These are phyloP conservation scores for Mycocalia duriaeana DNA, from an alignment of 1,284 basidiomycete genomes.

Conservation along the genomic window DNA sequence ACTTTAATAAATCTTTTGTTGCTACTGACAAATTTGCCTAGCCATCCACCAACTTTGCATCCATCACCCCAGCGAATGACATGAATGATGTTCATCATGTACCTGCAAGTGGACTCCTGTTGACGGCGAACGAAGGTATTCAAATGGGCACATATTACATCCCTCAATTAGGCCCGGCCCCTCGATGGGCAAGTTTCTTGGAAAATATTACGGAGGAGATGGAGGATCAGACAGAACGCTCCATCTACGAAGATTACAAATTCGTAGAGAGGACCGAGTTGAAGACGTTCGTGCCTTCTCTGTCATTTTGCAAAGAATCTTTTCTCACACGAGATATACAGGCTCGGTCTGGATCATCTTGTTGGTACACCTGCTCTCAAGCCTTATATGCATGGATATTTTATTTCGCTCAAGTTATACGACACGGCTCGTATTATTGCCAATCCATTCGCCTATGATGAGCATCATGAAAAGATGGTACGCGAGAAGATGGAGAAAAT, in stretches of 20 bases:
- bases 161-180: conserved; percentile 93
- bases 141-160: conserved; percentile 91
- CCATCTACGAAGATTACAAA: conserved; percentile 94
- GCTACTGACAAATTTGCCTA: conserved; percentile 24
- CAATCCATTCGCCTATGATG: conserved; percentile 93
- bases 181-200: conserved; percentile 95
- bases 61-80: conserved; percentile 86
- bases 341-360: conserved; percentile 90
- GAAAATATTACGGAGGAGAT: conserved; percentile 98
- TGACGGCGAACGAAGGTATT: conserved; percentile 90
- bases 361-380: conserved; percentile 92
- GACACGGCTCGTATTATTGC: conserved; percentile 92
- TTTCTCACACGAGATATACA: conserved; percentile 24
- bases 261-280: conserved; percentile 91
- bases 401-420: conserved; percentile 92
- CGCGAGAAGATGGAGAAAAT: conserved; percentile 90
- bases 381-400: conserved; percentile 99
- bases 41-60: conserved; percentile 87
- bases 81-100: conserved; percentile 88
- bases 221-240: conserved; percentile 80
- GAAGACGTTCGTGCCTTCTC: conserved; percentile 55
- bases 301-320: conserved; percentile 5
- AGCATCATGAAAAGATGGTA: conserved; percentile 86
- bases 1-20: conserved; percentile 1
- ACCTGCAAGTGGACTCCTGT: conserved; percentile 78